Evolutionary conservation across 2,329 filamentous ascomycete species (phyloP), one percentile per base, ranked within the genome.

Genomic region (Pseudogymnoascus sp.): DNA sequence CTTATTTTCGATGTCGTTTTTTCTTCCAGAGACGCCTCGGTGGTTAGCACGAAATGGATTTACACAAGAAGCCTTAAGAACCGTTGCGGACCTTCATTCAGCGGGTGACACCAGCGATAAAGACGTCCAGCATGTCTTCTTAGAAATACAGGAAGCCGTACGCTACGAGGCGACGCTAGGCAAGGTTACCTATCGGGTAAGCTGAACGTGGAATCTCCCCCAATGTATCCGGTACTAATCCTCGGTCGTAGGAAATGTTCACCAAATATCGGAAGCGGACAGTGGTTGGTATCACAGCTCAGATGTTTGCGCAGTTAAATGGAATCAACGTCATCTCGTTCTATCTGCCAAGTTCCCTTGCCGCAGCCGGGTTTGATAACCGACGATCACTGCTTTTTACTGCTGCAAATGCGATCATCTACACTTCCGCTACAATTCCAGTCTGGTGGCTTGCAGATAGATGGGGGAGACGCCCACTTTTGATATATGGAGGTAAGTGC

Each of bases 261-360:
- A 75, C 72, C 5, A 68, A 69, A 3, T 75, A 75, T 59, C 71
- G 72, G 37, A 75, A 75, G 60, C 70, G 73, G n/a, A 74, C 72
- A 2, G 69, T 74, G 28, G 70, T 74, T 30, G 73, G 71, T 56
- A 73, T 74, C 59, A 74, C 72, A 0, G 73, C 70, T 7, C 72
- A 74, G 37, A 74, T 74, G 71, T 74, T 72, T 39, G 72, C 73
- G 1, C 72, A 74, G 52, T 67, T 74, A 33, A 74, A 74, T 63
- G 73, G 73, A 21, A 74, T 74, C 65, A 75, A 74, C 64, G 71
- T 75, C 64, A 74, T 74, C 61, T 74, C 73, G 3, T 75, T 74
- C 63, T 75, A 75, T 57, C 71, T 75, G 12, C 73, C 73, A 1
- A 71, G 67, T 18, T 71, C 72, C 0, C 68, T 74, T 2, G 62